Evolutionary conservation across 2,329 filamentous ascomycete genomes (phyloP), one percentile per base, ranked within the genome.

Genomic region (Aspergillus amoenus): DNA sequence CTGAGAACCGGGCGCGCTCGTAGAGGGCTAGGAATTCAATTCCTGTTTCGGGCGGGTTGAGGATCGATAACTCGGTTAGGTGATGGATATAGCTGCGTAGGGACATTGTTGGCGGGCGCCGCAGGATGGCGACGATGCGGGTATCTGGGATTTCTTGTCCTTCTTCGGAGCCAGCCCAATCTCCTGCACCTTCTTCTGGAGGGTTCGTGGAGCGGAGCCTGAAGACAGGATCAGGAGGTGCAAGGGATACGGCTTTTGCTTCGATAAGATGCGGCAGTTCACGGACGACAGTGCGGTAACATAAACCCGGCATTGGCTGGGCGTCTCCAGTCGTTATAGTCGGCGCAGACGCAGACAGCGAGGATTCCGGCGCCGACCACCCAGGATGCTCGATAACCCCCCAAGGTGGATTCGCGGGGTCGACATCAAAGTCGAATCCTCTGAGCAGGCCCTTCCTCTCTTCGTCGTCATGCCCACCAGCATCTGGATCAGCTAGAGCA

Each of bases 251-350:
- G 1, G 92, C 93, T 72, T 93, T 93, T 9, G 91, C 93, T 77
- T 97, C 93, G 61, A 97, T 90, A 27, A 97, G 81, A 69, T 95
- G 88, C 1, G 93, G 91, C 22, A 99, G 81, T 73, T 97, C 93
- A 39, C 84, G 82, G 17, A 97, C 81, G 22, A 99, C 91, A 2
- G 86, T 86, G 65, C 82, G 83, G 73, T 96, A 97, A 62, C 95
- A 87, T n/a, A 97, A 76, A 68, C 91, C 86, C 4, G 91, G 87
- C 17, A 94, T 77, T 21, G 37, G 22, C n/a, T 30, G 24, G 5
- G 27, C 17, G n/a, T 34, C 45, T 13, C 45, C 45, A 6, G 30
- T 30, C 34, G 47, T 8, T 18, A 17, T 18, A 12, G 9, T 27
- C 30, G 45, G 45, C 11, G 45, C 27, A 47, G 45, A 45, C 13